A percentile compares a stretch with the other conserved stretches of the same genome.
These are phyloP conservation scores for Chamaecyparis obtusa DNA, from an alignment of 75 land plant genomes.

Conservation along the genomic window DNA sequence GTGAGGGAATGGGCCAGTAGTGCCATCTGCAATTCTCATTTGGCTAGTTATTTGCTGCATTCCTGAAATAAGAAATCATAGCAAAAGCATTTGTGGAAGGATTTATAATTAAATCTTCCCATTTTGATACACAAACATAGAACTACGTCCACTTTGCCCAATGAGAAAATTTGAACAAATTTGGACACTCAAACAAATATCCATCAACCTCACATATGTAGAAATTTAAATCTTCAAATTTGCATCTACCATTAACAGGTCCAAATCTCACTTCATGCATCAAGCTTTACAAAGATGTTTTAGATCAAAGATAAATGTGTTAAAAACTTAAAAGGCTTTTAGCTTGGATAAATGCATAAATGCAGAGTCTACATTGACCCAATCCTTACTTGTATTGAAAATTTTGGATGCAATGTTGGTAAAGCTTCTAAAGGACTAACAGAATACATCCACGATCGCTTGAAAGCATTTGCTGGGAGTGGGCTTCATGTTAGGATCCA, in stretches of 20 bases:
- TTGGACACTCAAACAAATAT: background rate
- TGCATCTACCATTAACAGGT: background rate
- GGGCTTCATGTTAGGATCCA: background rate
- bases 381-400: background rate
- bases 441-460: background rate
- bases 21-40: background rate
- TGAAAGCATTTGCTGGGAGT: background rate
- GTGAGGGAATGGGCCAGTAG: background rate
- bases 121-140: background rate
- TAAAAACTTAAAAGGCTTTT: background rate
- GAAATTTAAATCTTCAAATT: background rate
- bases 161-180: background rate
- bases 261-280: background rate
- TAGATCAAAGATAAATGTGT: background rate
- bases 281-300: background rate
- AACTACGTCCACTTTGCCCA: background rate
- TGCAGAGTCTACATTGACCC: background rate
- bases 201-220: background rate
- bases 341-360: background rate
- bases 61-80: background rate
- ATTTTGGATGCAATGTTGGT: background rate
- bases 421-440: background rate
- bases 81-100: background rate
- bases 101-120: background rate
- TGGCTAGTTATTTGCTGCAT: background rate